Evolutionary conservation across 108 stramenopile species (phyloP), one percentile per base, ranked within the genome.

Genomic region (Nannochloropsis oceanica): DNA sequence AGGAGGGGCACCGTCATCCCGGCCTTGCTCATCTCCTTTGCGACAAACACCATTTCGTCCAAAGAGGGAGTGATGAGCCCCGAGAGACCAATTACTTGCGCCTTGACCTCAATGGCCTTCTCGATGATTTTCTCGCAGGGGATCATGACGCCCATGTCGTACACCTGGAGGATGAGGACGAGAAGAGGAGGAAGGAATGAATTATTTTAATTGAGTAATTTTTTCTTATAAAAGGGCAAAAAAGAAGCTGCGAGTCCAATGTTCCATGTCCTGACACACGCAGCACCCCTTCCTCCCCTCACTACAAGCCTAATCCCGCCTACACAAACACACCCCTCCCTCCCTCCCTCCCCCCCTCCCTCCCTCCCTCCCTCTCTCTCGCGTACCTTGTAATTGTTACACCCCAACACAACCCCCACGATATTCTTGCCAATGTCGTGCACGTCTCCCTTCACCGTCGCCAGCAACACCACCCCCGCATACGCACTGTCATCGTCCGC

Each of bases 381-480:
- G 26, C 25, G 27, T 46, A 81, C 88, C 91, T 98, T 98, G 94
- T 92, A 98, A 89, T 98, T 98, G 92, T 99, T 99, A 94, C 99
- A 99, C 20, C 98, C 98, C 27, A 99, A 93, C 27, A 99, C 97
- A 44, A 99, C 98, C 80, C 96, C 94, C 46, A 98, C 97, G 90
- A 99, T 99, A 91, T 99, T 99, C 92, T 99, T 99, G 82, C 99
- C 99, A 84, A 99, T 99, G 85, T 99, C 99, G 90, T 99, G 99
- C 27, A 99, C 99, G 89, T 99, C 99, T 44, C 99, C 99, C 89
- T 98, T 98, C 20, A 99, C 99, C 27, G 99, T 99, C 22, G 99
- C 99, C 92, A 99, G 97, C 12, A 99, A 92, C 43, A 99, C 95
- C 89, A 95, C 95, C n/a, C 97, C 95, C 25, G 84, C 90, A 86